Percentiles rank a stretch among this genome's conserved stretches.
These are phyloP conservation scores for Stephania japonica DNA, from an alignment of 164 flowering plant genomes.

Conservation along the genomic window DNA sequence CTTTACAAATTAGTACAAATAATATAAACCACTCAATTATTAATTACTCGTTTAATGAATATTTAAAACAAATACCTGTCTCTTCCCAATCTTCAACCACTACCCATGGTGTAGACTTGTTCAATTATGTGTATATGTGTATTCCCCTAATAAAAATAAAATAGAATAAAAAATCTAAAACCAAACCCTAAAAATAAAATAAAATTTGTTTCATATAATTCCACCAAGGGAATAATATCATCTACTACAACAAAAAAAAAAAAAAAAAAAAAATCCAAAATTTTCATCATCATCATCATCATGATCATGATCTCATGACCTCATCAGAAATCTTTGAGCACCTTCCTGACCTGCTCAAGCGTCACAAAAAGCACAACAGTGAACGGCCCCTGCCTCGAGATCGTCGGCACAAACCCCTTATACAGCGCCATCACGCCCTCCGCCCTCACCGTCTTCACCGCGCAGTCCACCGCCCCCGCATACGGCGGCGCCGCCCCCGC, in stretches of 20 bases:
- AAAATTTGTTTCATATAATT: too few relatives aligned
- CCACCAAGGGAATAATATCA: not conserved
- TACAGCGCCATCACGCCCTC: constrained; percentile 86
- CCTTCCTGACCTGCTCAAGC: constrained; percentile 75
- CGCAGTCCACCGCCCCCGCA: constrained; percentile 75
- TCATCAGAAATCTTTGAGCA: constrained; percentile 58
- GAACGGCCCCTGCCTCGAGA: constrained; percentile 86
- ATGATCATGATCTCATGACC: not conserved
- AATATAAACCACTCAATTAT: too few relatives aligned
- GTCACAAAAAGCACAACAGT: constrained; percentile 86
- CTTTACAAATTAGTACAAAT: too few relatives aligned
- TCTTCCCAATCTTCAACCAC: too few relatives aligned
- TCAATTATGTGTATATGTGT: too few relatives aligned
- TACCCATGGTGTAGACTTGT: too few relatives aligned
- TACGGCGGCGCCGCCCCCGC: constrained; percentile 59
- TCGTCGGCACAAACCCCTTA: constrained; percentile 84
- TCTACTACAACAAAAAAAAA: not conserved
- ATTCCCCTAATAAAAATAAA: too few relatives aligned
- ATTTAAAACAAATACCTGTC: too few relatives aligned
- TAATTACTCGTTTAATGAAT: too few relatives aligned
- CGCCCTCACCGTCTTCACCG: constrained; percentile 56
- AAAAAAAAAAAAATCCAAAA: not conserved
- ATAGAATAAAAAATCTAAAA: too few relatives aligned
- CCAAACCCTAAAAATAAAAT: too few relatives aligned
- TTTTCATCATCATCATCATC: constrained; percentile 29